These are phyloP conservation scores for Udeniomyces megalosporus DNA, from an alignment of 768 basidiomycete species.

Conservation along the genomic window DNA sequence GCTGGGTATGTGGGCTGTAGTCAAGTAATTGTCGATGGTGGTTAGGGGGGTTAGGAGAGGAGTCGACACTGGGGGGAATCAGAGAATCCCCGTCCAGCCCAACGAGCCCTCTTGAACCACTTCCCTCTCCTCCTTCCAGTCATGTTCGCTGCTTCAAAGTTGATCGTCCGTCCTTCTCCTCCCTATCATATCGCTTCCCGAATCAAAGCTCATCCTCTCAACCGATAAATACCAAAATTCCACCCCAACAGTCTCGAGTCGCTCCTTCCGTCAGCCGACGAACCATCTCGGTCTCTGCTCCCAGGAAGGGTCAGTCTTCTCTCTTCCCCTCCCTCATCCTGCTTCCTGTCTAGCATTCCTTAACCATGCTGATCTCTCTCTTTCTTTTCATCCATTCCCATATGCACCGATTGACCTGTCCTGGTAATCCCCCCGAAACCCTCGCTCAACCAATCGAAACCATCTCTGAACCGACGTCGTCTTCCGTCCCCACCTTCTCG, in stretches of 20 bases:
- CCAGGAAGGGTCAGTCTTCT: conserved; percentile 28
- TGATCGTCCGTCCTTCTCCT: background rate
- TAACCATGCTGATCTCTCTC: background rate
- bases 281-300: conserved; percentile 27
- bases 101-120: background rate
- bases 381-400: background rate
- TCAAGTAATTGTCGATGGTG: too few species aligned
- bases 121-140: background rate
- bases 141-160: background rate
- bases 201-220: too few species aligned
- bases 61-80: too few species aligned
- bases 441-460: too few species aligned
- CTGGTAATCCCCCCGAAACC: too few species aligned
- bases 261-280: conserved; percentile 24
- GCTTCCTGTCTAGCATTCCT: too few species aligned
- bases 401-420: too few species aligned
- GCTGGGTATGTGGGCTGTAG: too few species aligned
- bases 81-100: background rate
- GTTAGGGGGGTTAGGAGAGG: too few species aligned
- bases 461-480: too few species aligned
- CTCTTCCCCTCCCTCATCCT: background rate
- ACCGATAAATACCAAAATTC: too few species aligned
- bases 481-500: too few species aligned
- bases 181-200: background rate
- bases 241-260: conserved; percentile 17